phyloP scores from a whole-genome alignment of 371 early-diverging fungal genomes.

The Rhizomucor pusillus region DNA sequence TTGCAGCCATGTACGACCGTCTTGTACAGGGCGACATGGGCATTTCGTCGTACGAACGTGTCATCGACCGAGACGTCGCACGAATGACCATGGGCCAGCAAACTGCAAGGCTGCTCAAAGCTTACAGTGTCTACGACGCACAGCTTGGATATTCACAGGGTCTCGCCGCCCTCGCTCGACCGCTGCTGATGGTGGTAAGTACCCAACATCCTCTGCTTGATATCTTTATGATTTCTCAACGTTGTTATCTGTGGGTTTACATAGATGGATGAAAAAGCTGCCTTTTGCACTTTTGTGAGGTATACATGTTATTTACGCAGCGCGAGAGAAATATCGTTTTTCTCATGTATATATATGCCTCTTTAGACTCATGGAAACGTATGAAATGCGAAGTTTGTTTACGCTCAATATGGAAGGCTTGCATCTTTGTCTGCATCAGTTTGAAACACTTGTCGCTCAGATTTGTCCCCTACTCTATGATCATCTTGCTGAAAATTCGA shows the following conservation, averaged over 20 bases:
- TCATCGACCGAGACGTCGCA: slow-evolving; percentile 81
- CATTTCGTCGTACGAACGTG: slow-evolving; percentile 59
- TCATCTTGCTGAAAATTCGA: slow-evolving; percentile 71
- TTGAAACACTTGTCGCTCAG: slow-evolving; percentile 77
- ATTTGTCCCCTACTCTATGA: slow-evolving; percentile 67
- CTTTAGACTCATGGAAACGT: slow-evolving; percentile 75
- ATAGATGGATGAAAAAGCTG: slow-evolving; percentile 87
- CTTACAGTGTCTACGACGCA: slow-evolving; percentile 86
- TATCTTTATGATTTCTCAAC: background rate
- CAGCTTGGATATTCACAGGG: slow-evolving; percentile 95
- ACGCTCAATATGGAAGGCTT: slow-evolving; percentile 81
- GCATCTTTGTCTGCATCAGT: slow-evolving; percentile 78
- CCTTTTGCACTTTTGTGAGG: slow-evolving; percentile 80
- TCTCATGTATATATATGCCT: background rate
- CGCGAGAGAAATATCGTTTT: background rate
- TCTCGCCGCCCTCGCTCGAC: slow-evolving; percentile 79
- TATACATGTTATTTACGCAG: slow-evolving; percentile 2
- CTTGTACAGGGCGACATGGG: slow-evolving; percentile 56
- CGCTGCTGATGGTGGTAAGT: slow-evolving; percentile 76
- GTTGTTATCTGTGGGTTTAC: background rate
- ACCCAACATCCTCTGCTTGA: background rate
- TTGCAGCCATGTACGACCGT: slow-evolving; percentile 73
- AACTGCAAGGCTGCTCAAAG: slow-evolving; percentile 77
- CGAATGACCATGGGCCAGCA: slow-evolving; percentile 67
- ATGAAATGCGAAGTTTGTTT: slow-evolving; percentile 73